Conservation (phyloP, 208 protist species). For the Acanthamoeba healyi region DNA sequence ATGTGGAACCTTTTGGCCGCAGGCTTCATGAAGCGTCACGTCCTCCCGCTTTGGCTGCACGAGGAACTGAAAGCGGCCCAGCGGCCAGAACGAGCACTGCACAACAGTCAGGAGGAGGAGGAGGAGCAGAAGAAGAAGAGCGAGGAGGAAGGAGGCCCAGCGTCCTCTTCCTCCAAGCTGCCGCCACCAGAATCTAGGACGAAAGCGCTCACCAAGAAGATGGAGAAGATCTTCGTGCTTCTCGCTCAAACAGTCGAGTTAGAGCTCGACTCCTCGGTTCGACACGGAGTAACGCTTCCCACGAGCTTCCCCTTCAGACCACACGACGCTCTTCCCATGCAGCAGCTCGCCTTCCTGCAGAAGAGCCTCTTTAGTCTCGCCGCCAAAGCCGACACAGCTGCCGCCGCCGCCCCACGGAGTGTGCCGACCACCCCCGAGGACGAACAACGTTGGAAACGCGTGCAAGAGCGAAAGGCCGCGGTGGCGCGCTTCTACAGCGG, state of each 20-base stretch:
- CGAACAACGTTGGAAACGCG: not conserved
- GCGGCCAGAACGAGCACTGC: not conserved
- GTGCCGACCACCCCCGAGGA: not conserved
- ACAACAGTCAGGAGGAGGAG: not conserved
- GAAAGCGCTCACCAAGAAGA: not conserved
- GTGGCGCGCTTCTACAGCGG: not conserved
- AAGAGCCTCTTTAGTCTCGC: constrained; percentile 26
- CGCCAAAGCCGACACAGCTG: not conserved
- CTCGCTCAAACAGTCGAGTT: not conserved
- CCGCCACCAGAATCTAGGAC: not conserved
- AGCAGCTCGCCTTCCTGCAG: constrained; percentile 34
- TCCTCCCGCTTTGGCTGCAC: constrained; percentile 35
- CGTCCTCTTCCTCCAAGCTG: not conserved
- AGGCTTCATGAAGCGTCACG: not conserved
- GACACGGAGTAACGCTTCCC: not conserved
- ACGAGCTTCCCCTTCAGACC: not conserved
- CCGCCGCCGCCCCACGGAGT: not conserved
- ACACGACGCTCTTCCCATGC: not conserved
- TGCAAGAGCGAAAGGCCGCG: not conserved
- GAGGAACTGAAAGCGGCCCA: constrained; percentile 5
- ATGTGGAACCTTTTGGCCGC: not conserved
- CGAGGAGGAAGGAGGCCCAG: not conserved
- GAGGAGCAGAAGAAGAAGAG: not conserved
- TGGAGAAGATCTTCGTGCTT: not conserved
- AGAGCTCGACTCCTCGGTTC: not conserved